phyloP scores from a whole-genome alignment of 306 rosid species.

The Cicer arietinum region DNA sequence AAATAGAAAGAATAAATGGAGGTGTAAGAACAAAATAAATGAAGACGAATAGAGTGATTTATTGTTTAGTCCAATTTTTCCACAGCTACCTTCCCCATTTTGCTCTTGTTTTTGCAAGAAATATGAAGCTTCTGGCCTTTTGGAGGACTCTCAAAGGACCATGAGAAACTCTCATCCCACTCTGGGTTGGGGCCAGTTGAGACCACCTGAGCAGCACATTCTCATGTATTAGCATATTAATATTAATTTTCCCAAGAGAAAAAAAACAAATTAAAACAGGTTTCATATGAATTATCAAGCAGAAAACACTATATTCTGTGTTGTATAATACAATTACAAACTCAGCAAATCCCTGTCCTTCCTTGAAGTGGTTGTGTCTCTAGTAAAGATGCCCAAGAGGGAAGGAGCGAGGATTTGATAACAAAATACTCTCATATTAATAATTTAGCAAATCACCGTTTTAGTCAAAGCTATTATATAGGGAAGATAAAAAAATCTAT shows the following conservation, averaged over 20 bases:
- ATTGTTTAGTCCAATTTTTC: constrained; percentile 21
- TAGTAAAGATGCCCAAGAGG: constrained; percentile 14
- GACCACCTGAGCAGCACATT: constrained; percentile 67
- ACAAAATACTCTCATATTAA: constrained; percentile 29
- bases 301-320: constrained; percentile 20
- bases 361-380: neutral
- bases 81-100: constrained; percentile 87
- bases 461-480: constrained; percentile 13
- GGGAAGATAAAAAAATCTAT: neutral
- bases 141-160: constrained; percentile 99
- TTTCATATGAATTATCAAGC: neutral
- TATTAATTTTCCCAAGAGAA: constrained; percentile 20
- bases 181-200: constrained; percentile 96
- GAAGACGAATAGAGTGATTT: constrained; percentile 22
- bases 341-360: constrained; percentile 9
- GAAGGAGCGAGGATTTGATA: constrained; percentile 13
- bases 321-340: constrained; percentile 9
- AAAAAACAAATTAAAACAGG: constrained; percentile 20
- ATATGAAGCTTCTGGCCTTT: constrained; percentile 99
- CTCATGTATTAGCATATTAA: constrained; percentile 39
- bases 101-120: constrained; percentile 99
- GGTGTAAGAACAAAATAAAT: neutral
- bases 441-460: constrained; percentile 11
- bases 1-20: constrained; percentile 24
- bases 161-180: constrained; percentile 94